Evolutionary conservation across 2,329 filamentous ascomycete species (phyloP).

Genomic region (Botrytis pseudocinerea): DNA sequence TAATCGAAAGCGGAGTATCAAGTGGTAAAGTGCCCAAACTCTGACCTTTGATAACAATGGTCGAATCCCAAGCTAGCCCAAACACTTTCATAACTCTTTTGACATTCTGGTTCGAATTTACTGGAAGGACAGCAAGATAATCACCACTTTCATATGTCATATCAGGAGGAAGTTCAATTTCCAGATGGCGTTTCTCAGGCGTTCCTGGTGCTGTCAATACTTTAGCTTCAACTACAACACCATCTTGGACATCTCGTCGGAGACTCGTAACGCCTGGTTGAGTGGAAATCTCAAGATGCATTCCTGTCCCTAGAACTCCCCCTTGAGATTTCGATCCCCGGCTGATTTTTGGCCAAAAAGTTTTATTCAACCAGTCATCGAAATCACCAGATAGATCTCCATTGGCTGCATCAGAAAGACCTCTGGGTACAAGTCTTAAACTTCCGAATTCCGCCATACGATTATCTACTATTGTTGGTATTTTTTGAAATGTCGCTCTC

Average conservation of each 20-base stretch:
- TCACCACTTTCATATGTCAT: constrained; percentile 71
- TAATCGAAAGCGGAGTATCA: background rate
- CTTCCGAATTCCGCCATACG: constrained; percentile 1
- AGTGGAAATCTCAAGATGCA: constrained; percentile 22
- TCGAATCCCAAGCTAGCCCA: constrained; percentile 55
- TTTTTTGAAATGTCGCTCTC: constrained; percentile 63
- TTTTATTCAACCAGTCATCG: constrained; percentile 64
- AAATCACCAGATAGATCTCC: constrained; percentile 68
- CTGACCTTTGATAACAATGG: background rate
- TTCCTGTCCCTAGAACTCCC: background rate
- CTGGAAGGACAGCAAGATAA: constrained; percentile 71
- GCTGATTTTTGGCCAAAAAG: constrained; percentile 47
- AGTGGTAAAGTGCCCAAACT: background rate
- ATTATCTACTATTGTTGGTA: constrained; percentile 62
- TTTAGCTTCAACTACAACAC: constrained; percentile 54
- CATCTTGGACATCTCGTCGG: constrained; percentile 62
- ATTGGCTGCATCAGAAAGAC: constrained; percentile 4
- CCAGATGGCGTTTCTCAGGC: constrained; percentile 20
- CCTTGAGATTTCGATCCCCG: background rate
- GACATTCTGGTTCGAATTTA: constrained; percentile 65
- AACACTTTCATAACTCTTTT: constrained; percentile 61
- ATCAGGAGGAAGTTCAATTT: constrained; percentile 62
- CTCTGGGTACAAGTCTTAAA: background rate
- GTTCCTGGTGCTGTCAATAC: constrained; percentile 48
- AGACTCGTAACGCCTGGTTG: constrained; percentile 42